phyloP scores from a whole-genome alignment of 768 basidiomycete species.

The Sporobolomyces roseus region DNA sequence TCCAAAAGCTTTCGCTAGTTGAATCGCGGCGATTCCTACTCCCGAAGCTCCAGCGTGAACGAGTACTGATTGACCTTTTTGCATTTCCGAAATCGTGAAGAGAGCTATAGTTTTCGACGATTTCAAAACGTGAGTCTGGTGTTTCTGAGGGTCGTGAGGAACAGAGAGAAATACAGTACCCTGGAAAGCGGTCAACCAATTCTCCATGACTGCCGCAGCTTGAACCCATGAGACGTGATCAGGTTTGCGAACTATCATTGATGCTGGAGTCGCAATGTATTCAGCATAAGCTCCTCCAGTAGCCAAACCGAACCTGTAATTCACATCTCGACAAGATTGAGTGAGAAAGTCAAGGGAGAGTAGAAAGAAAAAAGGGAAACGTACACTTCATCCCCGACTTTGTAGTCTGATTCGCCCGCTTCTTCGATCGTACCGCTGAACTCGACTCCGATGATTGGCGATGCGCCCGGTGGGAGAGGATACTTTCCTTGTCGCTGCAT shows the following conservation, averaged over 20 bases:
- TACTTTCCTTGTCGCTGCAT: constrained; percentile 37
- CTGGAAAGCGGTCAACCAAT: constrained; percentile 72
- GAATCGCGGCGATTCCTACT: constrained; percentile 81
- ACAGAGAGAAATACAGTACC: too few species aligned
- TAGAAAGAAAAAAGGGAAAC: neutral
- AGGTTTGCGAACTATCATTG: constrained; percentile 71
- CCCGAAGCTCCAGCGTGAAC: constrained; percentile 89
- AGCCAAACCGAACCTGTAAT: constrained; percentile 42
- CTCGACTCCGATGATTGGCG: constrained; percentile 44
- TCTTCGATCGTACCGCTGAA: constrained; percentile 43
- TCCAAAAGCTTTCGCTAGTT: constrained; percentile 68
- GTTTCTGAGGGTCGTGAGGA: too few species aligned
- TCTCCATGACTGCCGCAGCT: constrained; percentile 76
- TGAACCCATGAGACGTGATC: constrained; percentile 70
- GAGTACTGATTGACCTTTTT: constrained; percentile 68
- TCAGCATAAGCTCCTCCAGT: constrained; percentile 45
- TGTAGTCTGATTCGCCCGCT: constrained; percentile 15
- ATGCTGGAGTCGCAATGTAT: constrained; percentile 58
- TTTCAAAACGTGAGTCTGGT: too few species aligned
- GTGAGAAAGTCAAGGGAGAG: neutral
- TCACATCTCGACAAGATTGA: neutral
- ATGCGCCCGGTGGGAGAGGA: constrained; percentile 42
- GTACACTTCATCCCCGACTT: constrained; percentile 42
- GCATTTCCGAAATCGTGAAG: constrained; percentile 65
- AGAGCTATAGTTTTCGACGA: too few species aligned